phyloP scores from a whole-genome alignment of 1,284 basidiomycete genomes.

The Boletus sp. region DNA sequence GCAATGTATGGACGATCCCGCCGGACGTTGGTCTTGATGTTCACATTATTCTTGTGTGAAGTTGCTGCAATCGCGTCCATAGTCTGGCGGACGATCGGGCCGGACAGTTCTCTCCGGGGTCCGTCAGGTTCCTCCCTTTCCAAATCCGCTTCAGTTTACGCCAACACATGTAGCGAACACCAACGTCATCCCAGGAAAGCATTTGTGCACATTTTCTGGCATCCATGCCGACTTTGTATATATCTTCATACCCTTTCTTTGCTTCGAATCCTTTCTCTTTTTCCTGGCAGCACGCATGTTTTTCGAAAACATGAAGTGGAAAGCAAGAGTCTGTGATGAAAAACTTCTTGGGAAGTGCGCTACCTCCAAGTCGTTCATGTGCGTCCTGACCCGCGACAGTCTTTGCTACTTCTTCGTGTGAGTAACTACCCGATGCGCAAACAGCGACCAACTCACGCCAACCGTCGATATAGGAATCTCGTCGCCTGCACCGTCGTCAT shows the following conservation, averaged over 20 bases:
- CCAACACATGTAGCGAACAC: slow-evolving; percentile 7
- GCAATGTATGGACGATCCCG: slow-evolving; percentile 36
- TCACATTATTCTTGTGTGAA: slow-evolving; percentile 29
- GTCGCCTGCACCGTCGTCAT: slow-evolving; percentile 29
- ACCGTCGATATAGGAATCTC: slow-evolving; percentile 29
- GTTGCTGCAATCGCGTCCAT: slow-evolving; percentile 32
- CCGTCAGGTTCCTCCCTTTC: not conserved
- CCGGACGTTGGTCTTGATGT: slow-evolving; percentile 23
- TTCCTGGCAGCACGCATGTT: slow-evolving; percentile 28
- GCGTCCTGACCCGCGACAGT: slow-evolving; percentile 35
- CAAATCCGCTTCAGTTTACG: not conserved
- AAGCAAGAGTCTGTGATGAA: not conserved
- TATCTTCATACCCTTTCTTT: slow-evolving; percentile 37
- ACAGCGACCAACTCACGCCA: not conserved
- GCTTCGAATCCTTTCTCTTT: slow-evolving; percentile 35
- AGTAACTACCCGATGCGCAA: slow-evolving; percentile 5
- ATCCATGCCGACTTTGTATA: slow-evolving; percentile 31
- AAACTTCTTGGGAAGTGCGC: slow-evolving; percentile 13
- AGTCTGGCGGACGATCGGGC: slow-evolving; percentile 34
- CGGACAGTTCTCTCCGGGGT: slow-evolving; percentile 31
- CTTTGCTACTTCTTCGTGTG: slow-evolving; percentile 39
- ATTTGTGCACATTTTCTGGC: slow-evolving; percentile 29
- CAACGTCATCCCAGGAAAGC: slow-evolving; percentile 1
- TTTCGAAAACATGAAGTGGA: slow-evolving; percentile 13
- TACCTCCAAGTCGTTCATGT: slow-evolving; percentile 23